These are phyloP conservation scores for Paragyromitra xinjiangensis DNA, from an alignment of 495 filamentous ascomycete genomes.

Conservation along the genomic window DNA sequence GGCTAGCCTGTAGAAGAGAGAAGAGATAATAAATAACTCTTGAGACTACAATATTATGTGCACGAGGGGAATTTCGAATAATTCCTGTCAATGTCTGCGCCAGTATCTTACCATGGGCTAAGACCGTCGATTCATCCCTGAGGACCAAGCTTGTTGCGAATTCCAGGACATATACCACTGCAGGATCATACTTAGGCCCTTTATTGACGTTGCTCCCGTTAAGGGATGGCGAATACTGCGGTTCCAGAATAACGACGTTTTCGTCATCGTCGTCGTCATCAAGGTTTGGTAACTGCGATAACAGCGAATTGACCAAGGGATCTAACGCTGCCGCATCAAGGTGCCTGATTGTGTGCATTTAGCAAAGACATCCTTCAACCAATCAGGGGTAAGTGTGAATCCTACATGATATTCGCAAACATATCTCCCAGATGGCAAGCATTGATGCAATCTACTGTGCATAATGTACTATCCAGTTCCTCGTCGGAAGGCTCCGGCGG, in stretches of 20 bases:
- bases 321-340: constrained; percentile 74
- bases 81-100: constrained; percentile 81
- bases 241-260: constrained; percentile 85
- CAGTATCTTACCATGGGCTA: constrained; percentile 76
- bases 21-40: constrained; percentile 87
- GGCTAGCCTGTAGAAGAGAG: constrained; percentile 81
- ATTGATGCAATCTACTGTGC: constrained; percentile 92
- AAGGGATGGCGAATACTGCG: constrained; percentile 70
- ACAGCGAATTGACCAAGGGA: constrained; percentile 73
- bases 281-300: constrained; percentile 75
- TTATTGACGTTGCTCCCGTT: constrained; percentile 64
- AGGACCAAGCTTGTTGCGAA: constrained; percentile 85
- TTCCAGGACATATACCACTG: constrained; percentile 86
- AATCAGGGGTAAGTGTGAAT: constrained; percentile 31
- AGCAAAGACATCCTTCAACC: constrained; percentile 4
- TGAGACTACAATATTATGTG: constrained; percentile 82
- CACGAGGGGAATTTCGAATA: constrained; percentile 76
- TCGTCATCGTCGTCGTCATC: constrained; percentile 76
- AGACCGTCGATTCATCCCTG: constrained; percentile 75
- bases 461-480: constrained; percentile 93
- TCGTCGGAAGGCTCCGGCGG: constrained; percentile 97
- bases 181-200: constrained; percentile 80
- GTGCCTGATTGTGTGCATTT: constrained; percentile 62
- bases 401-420: constrained; percentile 83
- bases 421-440: constrained; percentile 85